Percentiles rank a stretch among this genome's conserved stretches.
Evolutionary conservation across 352 stramenopile species (phyloP).

Genomic region (Globisporangium emineosum): DNA sequence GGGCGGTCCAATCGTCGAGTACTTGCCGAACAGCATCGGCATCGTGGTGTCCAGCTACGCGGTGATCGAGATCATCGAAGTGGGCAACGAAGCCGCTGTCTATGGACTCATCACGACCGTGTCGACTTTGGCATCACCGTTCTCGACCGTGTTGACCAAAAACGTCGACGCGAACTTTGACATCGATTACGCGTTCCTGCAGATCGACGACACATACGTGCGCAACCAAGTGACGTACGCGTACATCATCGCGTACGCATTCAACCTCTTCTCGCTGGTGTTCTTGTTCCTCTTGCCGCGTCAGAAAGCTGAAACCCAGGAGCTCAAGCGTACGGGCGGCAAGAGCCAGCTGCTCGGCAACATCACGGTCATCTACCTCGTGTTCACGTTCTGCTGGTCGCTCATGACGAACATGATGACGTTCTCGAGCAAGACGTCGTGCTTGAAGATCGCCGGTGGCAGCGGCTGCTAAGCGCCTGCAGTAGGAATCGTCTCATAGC

Average conservation of each 20-base stretch:
- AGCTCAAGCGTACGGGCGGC: conserved; percentile 29
- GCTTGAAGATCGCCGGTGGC: conserved; percentile 12
- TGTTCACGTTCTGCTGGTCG: too few relatives aligned
- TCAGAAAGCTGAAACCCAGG: conserved; percentile 20
- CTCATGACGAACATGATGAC: conserved; percentile 24
- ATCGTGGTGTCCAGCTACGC: neutral
- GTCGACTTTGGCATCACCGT: neutral
- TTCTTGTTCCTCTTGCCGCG: conserved; percentile 9
- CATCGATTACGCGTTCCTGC: neutral
- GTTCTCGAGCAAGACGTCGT: conserved; percentile 18
- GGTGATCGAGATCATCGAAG: neutral
- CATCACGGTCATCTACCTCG: conserved; percentile 32
- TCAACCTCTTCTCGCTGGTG: neutral
- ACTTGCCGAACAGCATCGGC: neutral
- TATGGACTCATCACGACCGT: neutral
- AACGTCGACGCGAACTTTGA: neutral
- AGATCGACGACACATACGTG: neutral
- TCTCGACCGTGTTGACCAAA: neutral
- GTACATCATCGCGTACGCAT: neutral
- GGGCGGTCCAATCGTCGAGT: neutral
- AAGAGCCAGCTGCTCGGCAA: conserved; percentile 34
- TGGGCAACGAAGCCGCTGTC: neutral
- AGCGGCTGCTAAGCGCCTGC: too few relatives aligned
- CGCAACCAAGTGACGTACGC: neutral
- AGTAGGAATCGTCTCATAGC: too few relatives aligned